Base-by-base conservation (phyloP, 1,284 basidiomycete genomes). In the Apiotrichum akiyoshidainum region DNA sequence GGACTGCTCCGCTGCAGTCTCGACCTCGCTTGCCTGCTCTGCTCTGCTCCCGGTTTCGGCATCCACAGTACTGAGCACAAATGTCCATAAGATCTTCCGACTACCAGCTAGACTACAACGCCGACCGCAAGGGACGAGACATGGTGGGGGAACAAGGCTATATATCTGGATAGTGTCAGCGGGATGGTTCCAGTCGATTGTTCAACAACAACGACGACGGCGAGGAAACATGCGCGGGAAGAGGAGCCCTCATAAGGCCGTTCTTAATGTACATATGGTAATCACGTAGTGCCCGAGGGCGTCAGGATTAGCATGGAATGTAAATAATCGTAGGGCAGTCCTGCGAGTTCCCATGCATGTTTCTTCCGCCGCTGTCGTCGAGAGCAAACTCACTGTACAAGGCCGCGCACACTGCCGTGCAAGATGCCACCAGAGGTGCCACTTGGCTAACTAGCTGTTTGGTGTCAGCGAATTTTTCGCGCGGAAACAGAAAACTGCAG, bases 241-340 rank as follows among this genome's bases (percentile, higher is more conserved):
- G 52, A 40, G 50, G 54, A 63, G 69, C 68, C 70, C 70, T 74
- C 70, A 72, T 65, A 55, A 66, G 68, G 70, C 70, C 70, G 70
- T 70, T 72, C 68, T 73, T 71, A 73, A 68, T 68, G 63, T 72
- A 74, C 73, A 60, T 69, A 61, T 56, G 58, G 59, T 68, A 70
- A 62, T 75, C 73, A 73, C 41, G 59, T 47, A 40, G 53, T 60
- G n/a, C 8, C 26, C 26, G 26, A 31, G 26, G 26, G 26, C 26
- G 26, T 75, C 72, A 66, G 72, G 64, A 61, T 75, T 74, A 75
- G 73, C 73, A 75, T 75, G 72, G 73, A 75, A 71, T 68, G 64
- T 65, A 68, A 67, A 68, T 73, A 66, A 73, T 75, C 73, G 34
- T 56, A 58, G 68, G 72, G 72, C 70, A 49, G 42, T 31, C 26